A percentile compares a stretch with the other conserved stretches of the same genome.
Conservation (phyloP, 2,329 filamentous ascomycete species). For the Elsinoe necatrix region DNA sequence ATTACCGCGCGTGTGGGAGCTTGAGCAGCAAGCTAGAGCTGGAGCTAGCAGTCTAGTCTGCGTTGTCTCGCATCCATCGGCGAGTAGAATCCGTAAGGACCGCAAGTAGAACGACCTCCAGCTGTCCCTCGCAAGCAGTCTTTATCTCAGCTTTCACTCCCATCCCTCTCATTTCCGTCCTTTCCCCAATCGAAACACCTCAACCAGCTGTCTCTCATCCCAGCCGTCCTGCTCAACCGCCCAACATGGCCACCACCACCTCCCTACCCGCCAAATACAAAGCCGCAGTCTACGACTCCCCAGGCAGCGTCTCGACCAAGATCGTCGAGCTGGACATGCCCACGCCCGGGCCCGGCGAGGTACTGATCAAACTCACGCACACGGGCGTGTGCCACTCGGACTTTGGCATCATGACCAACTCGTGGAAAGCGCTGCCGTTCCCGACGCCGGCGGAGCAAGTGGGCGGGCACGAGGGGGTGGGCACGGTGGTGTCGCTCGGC, state of each 20-base stretch:
- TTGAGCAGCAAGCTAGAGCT: not conserved
- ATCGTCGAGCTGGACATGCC: slow-evolving; percentile 56
- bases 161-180: not conserved
- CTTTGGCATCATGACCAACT: slow-evolving; percentile 45
- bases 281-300: slow-evolving; percentile 56
- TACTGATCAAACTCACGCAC: slow-evolving; percentile 48
- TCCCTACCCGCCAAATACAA: slow-evolving; percentile 51
- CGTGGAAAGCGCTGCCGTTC: slow-evolving; percentile 49
- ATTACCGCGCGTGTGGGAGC: not conserved
- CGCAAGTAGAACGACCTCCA: no score
- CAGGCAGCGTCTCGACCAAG: slow-evolving; percentile 56
- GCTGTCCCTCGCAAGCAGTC: no score
- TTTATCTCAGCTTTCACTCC: not conserved
- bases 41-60: not conserved
- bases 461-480: slow-evolving; percentile 62
- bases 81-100: no score
- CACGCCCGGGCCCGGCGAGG: slow-evolving; percentile 54
- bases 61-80: not conserved
- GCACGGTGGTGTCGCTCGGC: slow-evolving; percentile 55
- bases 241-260: slow-evolving; percentile 20
- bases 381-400: slow-evolving; percentile 58
- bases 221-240: not conserved
- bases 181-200: not conserved
- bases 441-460: slow-evolving; percentile 55
- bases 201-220: no score